Conservation (phyloP, 148 eudicot genomes). For the Mesembryanthemum crystallinum region DNA sequence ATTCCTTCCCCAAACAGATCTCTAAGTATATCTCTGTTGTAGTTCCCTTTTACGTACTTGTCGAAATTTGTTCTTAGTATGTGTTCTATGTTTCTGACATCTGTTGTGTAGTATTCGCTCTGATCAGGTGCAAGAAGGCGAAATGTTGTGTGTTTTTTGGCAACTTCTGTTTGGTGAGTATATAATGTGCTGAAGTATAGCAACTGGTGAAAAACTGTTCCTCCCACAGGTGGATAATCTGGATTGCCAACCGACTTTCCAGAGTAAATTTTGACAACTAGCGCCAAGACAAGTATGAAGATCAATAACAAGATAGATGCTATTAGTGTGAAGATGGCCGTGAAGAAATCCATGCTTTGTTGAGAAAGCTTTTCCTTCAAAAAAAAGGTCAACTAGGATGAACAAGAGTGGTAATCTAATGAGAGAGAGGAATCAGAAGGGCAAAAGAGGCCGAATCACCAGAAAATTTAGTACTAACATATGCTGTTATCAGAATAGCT, state of each 20-base stretch:
- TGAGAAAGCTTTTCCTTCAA: not conserved
- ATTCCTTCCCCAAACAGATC: conserved; percentile 84
- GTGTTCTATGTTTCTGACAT: conserved; percentile 59
- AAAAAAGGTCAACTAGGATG: not conserved
- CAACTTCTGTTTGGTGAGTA: conserved; percentile 47
- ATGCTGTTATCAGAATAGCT: too few relatives aligned
- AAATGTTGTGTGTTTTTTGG: conserved; percentile 47
- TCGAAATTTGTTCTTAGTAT: conserved; percentile 62
- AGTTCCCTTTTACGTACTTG: conserved; percentile 52
- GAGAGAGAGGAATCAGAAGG: not conserved
- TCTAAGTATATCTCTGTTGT: conserved; percentile 29
- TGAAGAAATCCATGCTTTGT: conserved; percentile 40
- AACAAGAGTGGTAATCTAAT: not conserved
- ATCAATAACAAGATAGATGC: conserved; percentile 21
- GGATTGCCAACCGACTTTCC: conserved; percentile 53
- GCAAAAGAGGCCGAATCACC: not conserved
- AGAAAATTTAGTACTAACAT: not conserved
- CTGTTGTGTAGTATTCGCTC: conserved; percentile 59
- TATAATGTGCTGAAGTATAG: conserved; percentile 46
- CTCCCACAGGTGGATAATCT: conserved; percentile 53
- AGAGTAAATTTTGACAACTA: conserved; percentile 35
- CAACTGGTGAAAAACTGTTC: conserved; percentile 57
- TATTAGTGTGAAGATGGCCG: conserved; percentile 29
- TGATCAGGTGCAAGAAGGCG: conserved; percentile 59
- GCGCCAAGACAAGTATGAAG: conserved; percentile 24